Evolutionary conservation across 2,329 filamentous ascomycete species (phyloP).

Genomic region (Nothophaeocryptopus gaeumannii): DNA sequence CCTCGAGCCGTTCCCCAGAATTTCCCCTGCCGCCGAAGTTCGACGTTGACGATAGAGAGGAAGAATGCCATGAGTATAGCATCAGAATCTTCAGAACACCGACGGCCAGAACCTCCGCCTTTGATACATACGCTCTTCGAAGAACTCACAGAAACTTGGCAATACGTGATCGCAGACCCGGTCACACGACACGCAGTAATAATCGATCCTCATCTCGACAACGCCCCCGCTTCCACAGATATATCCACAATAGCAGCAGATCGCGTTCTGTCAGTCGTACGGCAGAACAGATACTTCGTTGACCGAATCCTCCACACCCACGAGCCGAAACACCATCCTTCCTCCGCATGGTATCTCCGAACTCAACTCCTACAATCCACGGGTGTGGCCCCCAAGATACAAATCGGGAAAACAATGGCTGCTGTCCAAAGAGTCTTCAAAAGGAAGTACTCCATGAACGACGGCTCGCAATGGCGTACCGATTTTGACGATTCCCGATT

Average conservation of each 20-base stretch:
- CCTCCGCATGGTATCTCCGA: conserved; percentile 26
- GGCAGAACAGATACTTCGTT: conserved; percentile 21
- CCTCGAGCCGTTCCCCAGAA: not conserved
- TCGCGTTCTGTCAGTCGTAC: conserved; percentile 15
- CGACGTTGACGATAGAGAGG: not conserved
- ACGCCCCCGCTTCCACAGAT: conserved; percentile 32
- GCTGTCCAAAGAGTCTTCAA: conserved; percentile 23
- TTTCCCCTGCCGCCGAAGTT: conserved; percentile 1
- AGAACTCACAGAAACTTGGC: conserved; percentile 54
- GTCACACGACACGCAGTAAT: conserved; percentile 50
- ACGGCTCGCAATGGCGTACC: conserved; percentile 15
- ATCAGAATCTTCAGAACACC: conserved; percentile 7
- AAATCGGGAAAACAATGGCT: conserved; percentile 17
- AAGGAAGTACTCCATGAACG: conserved; percentile 24
- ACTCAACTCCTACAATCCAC: conserved; percentile 19
- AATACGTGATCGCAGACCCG: conserved; percentile 59
- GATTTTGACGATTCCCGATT: conserved; percentile 16
- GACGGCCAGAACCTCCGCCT: conserved; percentile 16
- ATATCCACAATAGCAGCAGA: conserved; percentile 27
- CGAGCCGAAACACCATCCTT: conserved; percentile 17
- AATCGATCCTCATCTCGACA: conserved; percentile 63
- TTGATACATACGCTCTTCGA: conserved; percentile 38
- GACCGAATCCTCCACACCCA: conserved; percentile 25
- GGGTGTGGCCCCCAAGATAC: conserved; percentile 18
- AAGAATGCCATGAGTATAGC: not conserved